phyloP scores from a whole-genome alignment of 257 asterid genomes.

The Lycium barbarum region DNA sequence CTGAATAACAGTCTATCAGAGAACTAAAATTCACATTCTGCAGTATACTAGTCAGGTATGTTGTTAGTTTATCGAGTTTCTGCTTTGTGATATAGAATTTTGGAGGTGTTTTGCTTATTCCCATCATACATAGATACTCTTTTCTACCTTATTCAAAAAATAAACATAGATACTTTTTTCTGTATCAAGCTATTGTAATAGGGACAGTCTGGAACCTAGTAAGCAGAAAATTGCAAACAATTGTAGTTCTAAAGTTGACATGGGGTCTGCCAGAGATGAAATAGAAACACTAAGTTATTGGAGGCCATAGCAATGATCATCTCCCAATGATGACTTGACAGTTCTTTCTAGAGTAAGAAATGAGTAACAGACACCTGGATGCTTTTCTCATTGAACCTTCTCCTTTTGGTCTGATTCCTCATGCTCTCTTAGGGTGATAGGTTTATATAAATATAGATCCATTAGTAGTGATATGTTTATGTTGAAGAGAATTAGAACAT shows the following conservation, averaged over 20 bases:
- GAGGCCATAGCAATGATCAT: background rate
- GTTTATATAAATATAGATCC: background rate
- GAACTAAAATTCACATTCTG: background rate
- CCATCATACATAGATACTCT: background rate
- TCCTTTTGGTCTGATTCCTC: slow-evolving; percentile 1
- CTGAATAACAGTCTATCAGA: slow-evolving; percentile 6
- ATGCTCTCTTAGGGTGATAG: background rate
- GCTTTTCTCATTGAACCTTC: background rate
- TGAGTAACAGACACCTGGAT: background rate
- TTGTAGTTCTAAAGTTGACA: background rate
- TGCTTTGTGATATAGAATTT: background rate
- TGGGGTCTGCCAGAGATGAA: background rate
- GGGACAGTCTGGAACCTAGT: background rate
- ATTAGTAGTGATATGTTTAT: background rate
- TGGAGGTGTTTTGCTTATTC: background rate
- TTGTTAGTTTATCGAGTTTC: background rate
- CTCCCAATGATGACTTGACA: background rate
- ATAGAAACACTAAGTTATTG: background rate
- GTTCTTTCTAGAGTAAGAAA: background rate
- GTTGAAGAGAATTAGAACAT: background rate
- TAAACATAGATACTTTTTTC: background rate
- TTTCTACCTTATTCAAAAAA: too few species aligned
- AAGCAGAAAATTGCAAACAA: background rate
- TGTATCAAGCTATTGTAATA: background rate
- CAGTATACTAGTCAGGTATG: background rate